Percentiles rank a stretch among this genome's conserved stretches.
Evolutionary conservation across 2,329 filamentous ascomycete species (phyloP).

Genomic region (Fusarium sacchari): DNA sequence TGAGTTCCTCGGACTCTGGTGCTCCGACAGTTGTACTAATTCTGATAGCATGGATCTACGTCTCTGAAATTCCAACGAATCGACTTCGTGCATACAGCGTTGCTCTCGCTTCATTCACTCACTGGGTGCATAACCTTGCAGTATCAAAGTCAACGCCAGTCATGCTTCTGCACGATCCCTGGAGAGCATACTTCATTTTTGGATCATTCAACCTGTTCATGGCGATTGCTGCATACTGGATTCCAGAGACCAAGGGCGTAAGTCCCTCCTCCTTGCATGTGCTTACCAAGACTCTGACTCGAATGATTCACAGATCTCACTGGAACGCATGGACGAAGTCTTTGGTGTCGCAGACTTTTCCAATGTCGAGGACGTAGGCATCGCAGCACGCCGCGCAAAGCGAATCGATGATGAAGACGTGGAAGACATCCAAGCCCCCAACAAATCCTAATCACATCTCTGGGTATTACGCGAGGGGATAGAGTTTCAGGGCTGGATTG

Average conservation of each 20-base stretch:
- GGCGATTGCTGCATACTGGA: conserved; percentile 58
- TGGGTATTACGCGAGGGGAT: background rate
- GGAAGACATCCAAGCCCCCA: background rate
- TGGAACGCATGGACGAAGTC: conserved; percentile 34
- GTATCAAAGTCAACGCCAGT: conserved; percentile 68
- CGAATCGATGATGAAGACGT: conserved; percentile 24
- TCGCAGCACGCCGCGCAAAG: conserved; percentile 13
- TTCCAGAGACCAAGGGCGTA: conserved; percentile 68
- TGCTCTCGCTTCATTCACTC: conserved; percentile 67
- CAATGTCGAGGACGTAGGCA: conserved; percentile 22
- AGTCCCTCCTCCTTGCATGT: conserved; percentile 5
- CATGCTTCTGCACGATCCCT: conserved; percentile 61
- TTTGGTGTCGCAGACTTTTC: conserved; percentile 33
- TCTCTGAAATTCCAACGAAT: conserved; percentile 70
- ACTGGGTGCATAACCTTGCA: conserved; percentile 73
- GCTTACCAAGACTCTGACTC: background rate
- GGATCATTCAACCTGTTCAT: conserved; percentile 66
- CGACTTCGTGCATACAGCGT: conserved; percentile 69
- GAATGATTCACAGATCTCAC: conserved; percentile 12
- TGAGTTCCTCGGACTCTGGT: conserved; percentile 50
- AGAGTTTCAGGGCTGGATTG: background rate
- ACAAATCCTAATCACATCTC: background rate
- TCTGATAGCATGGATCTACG: conserved; percentile 52
- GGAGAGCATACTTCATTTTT: conserved; percentile 67
- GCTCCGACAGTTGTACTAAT: background rate